phyloP scores from a whole-genome alignment of 805 yeast species.

The Wickerhamiella allomyrinae region DNA sequence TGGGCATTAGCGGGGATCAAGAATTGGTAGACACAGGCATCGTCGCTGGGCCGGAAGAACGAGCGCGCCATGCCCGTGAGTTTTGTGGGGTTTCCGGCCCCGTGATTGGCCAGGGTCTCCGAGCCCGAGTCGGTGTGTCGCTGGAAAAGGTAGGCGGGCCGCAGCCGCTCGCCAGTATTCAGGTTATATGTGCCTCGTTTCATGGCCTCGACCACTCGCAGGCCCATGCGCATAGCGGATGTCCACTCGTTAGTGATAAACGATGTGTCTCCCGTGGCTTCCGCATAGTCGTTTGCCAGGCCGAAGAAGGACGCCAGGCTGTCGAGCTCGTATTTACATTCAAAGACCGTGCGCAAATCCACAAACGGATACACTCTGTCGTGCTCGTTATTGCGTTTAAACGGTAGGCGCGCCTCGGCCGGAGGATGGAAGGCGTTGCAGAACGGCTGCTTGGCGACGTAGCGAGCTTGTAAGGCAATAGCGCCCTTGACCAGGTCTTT shows the following conservation, averaged over 20 bases:
- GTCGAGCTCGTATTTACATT: slow-evolving; percentile 82
- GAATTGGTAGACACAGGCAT: slow-evolving; percentile 64
- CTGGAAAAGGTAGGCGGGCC: slow-evolving; percentile 51
- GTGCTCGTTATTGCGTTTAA: slow-evolving; percentile 6
- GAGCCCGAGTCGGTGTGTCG: slow-evolving; percentile 62
- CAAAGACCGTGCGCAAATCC: slow-evolving; percentile 60
- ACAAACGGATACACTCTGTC: slow-evolving; percentile 61
- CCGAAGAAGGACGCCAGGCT: slow-evolving; percentile 73
- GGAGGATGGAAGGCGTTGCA: slow-evolving; percentile 94
- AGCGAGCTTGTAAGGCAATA: slow-evolving; percentile 61
- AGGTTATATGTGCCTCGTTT: slow-evolving; percentile 30
- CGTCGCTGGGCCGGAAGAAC: slow-evolving; percentile 82
- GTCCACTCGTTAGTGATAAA: slow-evolving; percentile 42
- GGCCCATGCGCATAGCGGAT: slow-evolving; percentile 37
- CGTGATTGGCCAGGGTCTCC: slow-evolving; percentile 66
- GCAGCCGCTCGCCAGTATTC: slow-evolving; percentile 31
- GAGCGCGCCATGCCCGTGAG: slow-evolving; percentile 63
- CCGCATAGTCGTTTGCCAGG: slow-evolving; percentile 54
- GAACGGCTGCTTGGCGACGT: slow-evolving; percentile 50
- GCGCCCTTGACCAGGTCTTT: slow-evolving; percentile 56
- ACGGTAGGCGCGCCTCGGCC: slow-evolving; percentile 20
- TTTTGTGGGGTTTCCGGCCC: slow-evolving; percentile 70
- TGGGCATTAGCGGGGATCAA: slow-evolving; percentile 82
- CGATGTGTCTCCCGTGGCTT: slow-evolving; percentile 28
- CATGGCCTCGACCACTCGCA: slow-evolving; percentile 31